Evolutionary conservation across 495 filamentous ascomycete genomes (phyloP).

Genomic region (Jackrogersella minutella): DNA sequence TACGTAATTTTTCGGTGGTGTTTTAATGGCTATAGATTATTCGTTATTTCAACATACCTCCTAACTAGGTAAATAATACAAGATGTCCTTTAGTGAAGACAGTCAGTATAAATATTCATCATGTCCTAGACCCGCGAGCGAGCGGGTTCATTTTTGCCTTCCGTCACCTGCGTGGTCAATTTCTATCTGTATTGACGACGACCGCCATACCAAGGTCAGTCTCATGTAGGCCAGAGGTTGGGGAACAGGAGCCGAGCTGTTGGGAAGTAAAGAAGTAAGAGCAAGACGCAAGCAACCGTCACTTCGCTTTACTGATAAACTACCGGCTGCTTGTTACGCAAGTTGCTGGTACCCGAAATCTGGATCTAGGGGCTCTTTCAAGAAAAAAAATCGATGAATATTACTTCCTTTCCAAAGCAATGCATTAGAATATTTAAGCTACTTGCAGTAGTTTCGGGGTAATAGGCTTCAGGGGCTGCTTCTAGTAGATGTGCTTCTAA

Average conservation of each 20-base stretch:
- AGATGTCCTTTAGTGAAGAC: not conserved
- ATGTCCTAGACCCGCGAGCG: not conserved
- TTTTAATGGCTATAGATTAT: too few relatives aligned
- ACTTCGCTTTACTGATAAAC: not conserved
- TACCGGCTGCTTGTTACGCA: slow-evolving; percentile 12
- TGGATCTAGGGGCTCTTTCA: not conserved
- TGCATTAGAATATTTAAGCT: not conserved
- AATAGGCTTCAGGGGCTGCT: not conserved
- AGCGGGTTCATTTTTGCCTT: too few relatives aligned
- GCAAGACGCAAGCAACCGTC: not conserved
- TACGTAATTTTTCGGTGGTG: too few relatives aligned
- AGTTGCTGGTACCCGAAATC: slow-evolving; percentile 2
- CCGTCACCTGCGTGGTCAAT: too few relatives aligned
- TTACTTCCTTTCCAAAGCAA: not conserved
- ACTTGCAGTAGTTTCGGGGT: too few relatives aligned
- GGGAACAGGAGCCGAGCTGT: slow-evolving; percentile 7
- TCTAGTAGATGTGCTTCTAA: not conserved
- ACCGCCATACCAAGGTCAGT: not conserved
- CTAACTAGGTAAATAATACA: not conserved
- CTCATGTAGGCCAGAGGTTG: not conserved
- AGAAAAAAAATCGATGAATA: not conserved
- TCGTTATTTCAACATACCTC: too few relatives aligned
- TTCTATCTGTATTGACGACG: not conserved
- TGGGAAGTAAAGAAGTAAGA: not conserved
- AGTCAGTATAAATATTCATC: not conserved